Base-by-base conservation (phyloP, 768 basidiomycete genomes). In the Termitomyces sp. region DNA sequence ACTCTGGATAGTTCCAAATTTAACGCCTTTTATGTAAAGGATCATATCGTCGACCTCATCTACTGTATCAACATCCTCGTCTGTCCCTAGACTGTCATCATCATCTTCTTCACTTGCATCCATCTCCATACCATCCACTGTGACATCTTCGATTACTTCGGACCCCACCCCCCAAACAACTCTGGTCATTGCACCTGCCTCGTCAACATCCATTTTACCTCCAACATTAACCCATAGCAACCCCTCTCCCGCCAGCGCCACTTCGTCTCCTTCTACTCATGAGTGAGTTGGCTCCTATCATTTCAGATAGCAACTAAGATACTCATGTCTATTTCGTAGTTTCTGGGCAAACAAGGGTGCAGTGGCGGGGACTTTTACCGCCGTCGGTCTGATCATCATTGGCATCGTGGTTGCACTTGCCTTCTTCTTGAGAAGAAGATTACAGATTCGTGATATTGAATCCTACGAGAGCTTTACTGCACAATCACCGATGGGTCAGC, bases 271-370 rank as follows among this genome's bases (percentile, higher is more conserved):
- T 42, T 32, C 62, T n/a, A 57, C 55, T 54, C 63, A 65, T 15
- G 69, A 65, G 66, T 67, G 48, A 48, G 61, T 55, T 20, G 40
- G 42, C 20, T 42, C 24, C 7, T 35, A 24, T 44, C 4, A 22
- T 4, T 40, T 15, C 24, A 12, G 3, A 24, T 18, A 20, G 22
- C 8, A 40, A 24, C 16, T n/a, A 12, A 32, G 24, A 55, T 55
- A n/a, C 28, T 55, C 7, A 55, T 55, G 6, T n/a, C 39, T 42
- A 40, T 32, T 55, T 32, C 18, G 7, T 42, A 78, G 76, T n/a
- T 76, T 79, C 58, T 76, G 70, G 72, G 63, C 67, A 18, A 76
- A 76, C 59, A 78, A 75, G 65, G 71, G 66, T n/a, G 73, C 74
- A 12, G 73, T 79, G 16, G 74, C 74, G 5, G 76, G 71, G 22